Evolutionary conservation across 108 stramenopile genomes (phyloP).

Genomic region (Skeletonema tropicum): DNA sequence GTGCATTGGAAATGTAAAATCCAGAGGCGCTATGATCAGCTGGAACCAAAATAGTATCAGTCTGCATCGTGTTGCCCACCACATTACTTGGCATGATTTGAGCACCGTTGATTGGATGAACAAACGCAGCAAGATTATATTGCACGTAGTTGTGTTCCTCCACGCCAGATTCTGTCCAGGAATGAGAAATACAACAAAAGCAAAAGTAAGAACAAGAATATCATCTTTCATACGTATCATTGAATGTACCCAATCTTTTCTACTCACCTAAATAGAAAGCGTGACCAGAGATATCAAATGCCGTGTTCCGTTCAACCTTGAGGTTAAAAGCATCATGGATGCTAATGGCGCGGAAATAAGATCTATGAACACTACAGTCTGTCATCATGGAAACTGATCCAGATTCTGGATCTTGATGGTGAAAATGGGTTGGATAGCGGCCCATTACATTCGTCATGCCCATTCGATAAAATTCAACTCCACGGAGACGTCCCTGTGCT

Average conservation of each 20-base stretch:
- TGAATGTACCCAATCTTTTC: too few relatives aligned
- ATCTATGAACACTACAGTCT: conserved; percentile 11
- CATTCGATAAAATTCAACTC: conserved; percentile 28
- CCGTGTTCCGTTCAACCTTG: not conserved
- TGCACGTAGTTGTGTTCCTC: conserved; percentile 7
- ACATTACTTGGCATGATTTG: conserved; percentile 2
- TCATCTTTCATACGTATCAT: too few relatives aligned
- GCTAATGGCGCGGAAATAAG: conserved; percentile 1
- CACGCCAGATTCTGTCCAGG: not conserved
- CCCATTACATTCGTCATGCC: conserved; percentile 29
- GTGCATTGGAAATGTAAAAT: conserved; percentile 8
- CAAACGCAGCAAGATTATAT: conserved; percentile 10
- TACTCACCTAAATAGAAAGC: not conserved
- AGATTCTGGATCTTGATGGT: not conserved
- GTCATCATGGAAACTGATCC: conserved; percentile 1
- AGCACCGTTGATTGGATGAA: conserved; percentile 21
- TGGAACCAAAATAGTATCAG: not conserved
- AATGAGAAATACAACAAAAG: too few relatives aligned
- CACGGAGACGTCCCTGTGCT: conserved; percentile 6
- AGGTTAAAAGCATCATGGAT: conserved; percentile 8
- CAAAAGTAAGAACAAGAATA: too few relatives aligned
- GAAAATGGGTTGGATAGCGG: conserved; percentile 21
- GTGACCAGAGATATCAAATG: conserved; percentile 6
- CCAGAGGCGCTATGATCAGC: conserved; percentile 7
- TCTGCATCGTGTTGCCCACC: conserved; percentile 1